Base-by-base conservation (phyloP, 2,329 filamentous ascomycete species). In the Gremmenia infestans region DNA sequence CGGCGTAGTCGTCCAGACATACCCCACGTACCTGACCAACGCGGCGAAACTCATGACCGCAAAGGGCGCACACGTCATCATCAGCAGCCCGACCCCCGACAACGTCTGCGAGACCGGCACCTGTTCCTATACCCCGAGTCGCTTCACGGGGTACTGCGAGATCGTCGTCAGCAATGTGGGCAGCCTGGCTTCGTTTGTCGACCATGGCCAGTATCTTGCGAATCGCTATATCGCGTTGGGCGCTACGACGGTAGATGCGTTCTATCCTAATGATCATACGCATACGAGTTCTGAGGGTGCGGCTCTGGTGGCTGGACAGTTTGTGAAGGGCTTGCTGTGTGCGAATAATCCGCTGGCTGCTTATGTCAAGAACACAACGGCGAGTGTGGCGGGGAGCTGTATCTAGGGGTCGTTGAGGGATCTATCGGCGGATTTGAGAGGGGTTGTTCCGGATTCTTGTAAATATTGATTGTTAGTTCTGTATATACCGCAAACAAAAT, bases 21-120 rank as follows among this genome's bases (percentile, higher is more conserved):
- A 68, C 48, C 61, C 64, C 9, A 66, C 60, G 8, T 69, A 70
- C 52, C 57, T 66, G 12, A 63, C 58, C 42, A 50, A 60, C 23
- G 61, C 62, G 2, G 61, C 66, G 3, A 64, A 63, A 46, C 28
- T 62, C 2, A 67, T 73, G 45, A 63, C 71, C 12, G 69, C 74
- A 50, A 84, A 83, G 67, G 85, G 85, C 3, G 83, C 82, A 2
- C 77, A 74, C 19, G 83, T 87, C 42, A 74, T 88, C 46, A 73
- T 87, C 37, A 76, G 75, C 37, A 77, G 75, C 14, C 81, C 81
- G 57, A 87, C 85, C 1, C 83, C 85, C 0, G 80, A 87, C 65
- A 87, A 88, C 64, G 73, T 76, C 0, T 87, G 81, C 78, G 82
- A 86, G 63, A 72, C 71, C 0, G 81, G 81, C 0, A 72, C 62